Evolutionary conservation across 306 rosid species (phyloP).

Genomic region (Senna tora): DNA sequence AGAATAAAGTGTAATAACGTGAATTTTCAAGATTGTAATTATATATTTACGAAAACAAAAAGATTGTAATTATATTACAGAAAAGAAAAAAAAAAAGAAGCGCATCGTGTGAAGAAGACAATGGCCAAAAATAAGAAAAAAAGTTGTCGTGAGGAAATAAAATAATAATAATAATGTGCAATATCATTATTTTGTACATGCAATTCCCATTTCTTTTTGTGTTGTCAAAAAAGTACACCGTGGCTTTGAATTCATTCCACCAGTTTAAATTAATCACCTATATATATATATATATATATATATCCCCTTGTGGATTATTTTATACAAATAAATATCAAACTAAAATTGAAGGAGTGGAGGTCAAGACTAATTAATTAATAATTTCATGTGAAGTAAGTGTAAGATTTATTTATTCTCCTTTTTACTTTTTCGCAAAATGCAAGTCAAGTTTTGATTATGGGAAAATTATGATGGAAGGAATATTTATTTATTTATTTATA

Average conservation of each 20-base stretch:
- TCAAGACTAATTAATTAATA: not conserved
- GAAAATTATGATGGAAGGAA: not conserved
- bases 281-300: too few relatives aligned
- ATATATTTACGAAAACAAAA: conserved; percentile 30
- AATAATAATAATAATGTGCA: conserved; percentile 20
- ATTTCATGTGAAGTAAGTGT: conserved; percentile 14
- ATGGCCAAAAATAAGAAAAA: not conserved
- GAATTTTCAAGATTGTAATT: conserved; percentile 18
- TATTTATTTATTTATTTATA: too few relatives aligned
- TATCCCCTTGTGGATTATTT: too few relatives aligned
- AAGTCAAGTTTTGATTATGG: conserved; percentile 19
- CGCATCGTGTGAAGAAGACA: conserved; percentile 35
- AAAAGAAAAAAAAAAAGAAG: too few relatives aligned
- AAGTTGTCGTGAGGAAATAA: too few relatives aligned
- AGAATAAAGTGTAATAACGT: too few relatives aligned
- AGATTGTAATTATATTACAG: conserved; percentile 13
- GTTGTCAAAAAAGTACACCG: conserved; percentile 12
- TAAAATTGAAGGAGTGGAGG: not conserved
- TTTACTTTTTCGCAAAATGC: not conserved
- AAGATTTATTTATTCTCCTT: not conserved
- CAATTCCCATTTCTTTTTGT: not conserved
- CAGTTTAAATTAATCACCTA: too few relatives aligned
- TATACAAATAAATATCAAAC: not conserved
- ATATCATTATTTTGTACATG: not conserved
- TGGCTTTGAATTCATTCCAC: conserved; percentile 40